These are phyloP conservation scores for Thalassiosira ordinaria DNA, from an alignment of 352 stramenopile species.

Conservation along the genomic window DNA sequence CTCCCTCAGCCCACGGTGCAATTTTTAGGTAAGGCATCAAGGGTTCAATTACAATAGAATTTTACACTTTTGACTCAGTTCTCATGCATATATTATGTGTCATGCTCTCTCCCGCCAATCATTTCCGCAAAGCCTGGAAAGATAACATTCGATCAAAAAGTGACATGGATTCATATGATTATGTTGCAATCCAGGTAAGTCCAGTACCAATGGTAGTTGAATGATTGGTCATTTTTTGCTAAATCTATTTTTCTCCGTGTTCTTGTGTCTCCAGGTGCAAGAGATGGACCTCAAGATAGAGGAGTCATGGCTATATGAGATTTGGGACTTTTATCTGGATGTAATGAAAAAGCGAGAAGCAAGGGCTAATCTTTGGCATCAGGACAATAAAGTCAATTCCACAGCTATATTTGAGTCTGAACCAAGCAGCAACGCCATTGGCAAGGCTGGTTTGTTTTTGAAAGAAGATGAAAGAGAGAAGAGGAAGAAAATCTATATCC, in stretches of 20 bases:
- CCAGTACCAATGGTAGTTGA: not conserved
- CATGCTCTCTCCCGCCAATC: too few relatives aligned
- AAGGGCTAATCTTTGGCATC: conserved; percentile 27
- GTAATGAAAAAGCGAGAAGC: conserved; percentile 62
- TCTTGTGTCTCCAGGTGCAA: conserved; percentile 59
- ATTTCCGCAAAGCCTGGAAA: conserved; percentile 76
- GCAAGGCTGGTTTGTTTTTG: conserved; percentile 41
- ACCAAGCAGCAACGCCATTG: conserved; percentile 24
- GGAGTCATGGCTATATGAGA: conserved; percentile 78
- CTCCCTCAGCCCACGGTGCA: conserved; percentile 77
- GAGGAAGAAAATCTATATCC: conserved; percentile 80
- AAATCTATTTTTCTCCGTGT: not conserved
- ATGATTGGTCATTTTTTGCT: conserved; percentile 4
- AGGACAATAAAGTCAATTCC: conserved; percentile 7
- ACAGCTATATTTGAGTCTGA: conserved; percentile 24
- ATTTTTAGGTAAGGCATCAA: conserved; percentile 73
- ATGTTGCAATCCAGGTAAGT: conserved; percentile 63
- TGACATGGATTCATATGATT: conserved; percentile 82
- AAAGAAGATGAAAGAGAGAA: conserved; percentile 23
- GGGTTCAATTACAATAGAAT: not conserved
- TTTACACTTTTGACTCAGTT: not conserved
- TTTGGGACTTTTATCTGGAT: conserved; percentile 80
- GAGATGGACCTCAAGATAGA: conserved; percentile 87
- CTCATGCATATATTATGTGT: conserved; percentile 5
- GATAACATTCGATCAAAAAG: conserved; percentile 81